A percentile compares a stretch with the other conserved stretches of the same genome.
These are phyloP conservation scores for Fusarium sp. DNA, from an alignment of 2,329 filamentous ascomycete species.

Conservation along the genomic window DNA sequence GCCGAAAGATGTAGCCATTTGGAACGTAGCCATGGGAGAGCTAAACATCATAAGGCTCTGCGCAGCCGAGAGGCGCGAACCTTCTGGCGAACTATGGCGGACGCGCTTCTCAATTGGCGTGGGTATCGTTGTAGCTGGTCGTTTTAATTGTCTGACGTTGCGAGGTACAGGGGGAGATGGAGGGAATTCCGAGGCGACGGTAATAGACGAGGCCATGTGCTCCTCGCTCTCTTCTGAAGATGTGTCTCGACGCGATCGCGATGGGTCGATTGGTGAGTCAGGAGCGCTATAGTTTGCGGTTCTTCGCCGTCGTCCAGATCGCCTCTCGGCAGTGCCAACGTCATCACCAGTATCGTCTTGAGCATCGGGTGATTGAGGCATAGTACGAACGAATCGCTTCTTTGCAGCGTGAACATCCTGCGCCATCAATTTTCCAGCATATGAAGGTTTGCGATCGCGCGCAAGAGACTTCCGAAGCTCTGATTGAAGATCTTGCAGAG, in stretches of 20 bases:
- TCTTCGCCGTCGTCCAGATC: constrained; percentile 40
- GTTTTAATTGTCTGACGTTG: constrained; percentile 40
- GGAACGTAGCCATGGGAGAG: constrained; percentile 47
- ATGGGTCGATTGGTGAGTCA: constrained; percentile 33
- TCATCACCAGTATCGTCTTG: constrained; percentile 39
- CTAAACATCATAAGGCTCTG: constrained; percentile 49
- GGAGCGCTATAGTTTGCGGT: constrained; percentile 39
- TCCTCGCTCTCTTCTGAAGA: constrained; percentile 45
- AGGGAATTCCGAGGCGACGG: constrained; percentile 44
- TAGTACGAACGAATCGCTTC: constrained; percentile 44
- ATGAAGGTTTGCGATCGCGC: constrained; percentile 48
- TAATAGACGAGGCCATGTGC: constrained; percentile 45
- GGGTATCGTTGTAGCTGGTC: constrained; percentile 37
- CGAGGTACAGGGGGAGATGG: constrained; percentile 44
- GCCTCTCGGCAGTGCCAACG: constrained; percentile 33
- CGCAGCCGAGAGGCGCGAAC: constrained; percentile 46
- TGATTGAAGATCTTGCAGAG: constrained; percentile 44
- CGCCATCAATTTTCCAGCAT: constrained; percentile 47
- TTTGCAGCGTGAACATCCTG: constrained; percentile 48
- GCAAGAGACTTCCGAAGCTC: constrained; percentile 47
- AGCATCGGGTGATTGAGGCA: constrained; percentile 42
- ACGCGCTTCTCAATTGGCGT: constrained; percentile 41
- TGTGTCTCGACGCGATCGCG: constrained; percentile 33
- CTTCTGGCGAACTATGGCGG: constrained; percentile 45
- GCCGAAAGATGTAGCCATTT: constrained; percentile 44